Evolutionary conservation across 164 flowering plant species (phyloP), one percentile per base, ranked within the genome.

Genomic region (Brasenia schreberi): DNA sequence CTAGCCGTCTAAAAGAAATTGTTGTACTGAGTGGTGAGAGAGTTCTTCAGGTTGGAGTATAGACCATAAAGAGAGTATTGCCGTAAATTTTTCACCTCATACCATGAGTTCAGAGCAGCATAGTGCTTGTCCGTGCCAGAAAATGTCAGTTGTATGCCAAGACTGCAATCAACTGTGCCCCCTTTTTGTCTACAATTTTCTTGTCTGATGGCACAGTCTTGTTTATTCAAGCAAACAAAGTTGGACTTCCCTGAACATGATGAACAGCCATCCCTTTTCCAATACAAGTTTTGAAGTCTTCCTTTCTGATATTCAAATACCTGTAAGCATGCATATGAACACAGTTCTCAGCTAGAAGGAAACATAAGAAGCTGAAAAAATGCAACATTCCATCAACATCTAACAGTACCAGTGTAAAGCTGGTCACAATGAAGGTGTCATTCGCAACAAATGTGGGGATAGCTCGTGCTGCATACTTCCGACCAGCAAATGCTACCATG

Each of bases 401-500:
- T 7, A 17, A 60, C 6, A 7, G 16, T 85, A 94, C 99, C 76
- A 91, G 87, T 62, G 99, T 94, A 72, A 89, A 88, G 74, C 99
- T 91, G 70, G 96, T 91, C 17, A 94, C 86, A 12, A 78, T 87
- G 73, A 67, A 85, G 56, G 92, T 74, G 59, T 66, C 17, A 68
- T 91, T 87, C 64, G 97, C 94, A 77, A 89, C 96, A 75, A 94
- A 91, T 61, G 88, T 85, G 70, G 90, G 83, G 2, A 44, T 69
- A 43, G 99, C 91, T 68, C 92, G 79, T 43, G 99, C 99, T 69
- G 99, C 99, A 76, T 91, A 94, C 70, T 87, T 91, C 62, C 87
- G 77, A 45, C 99, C 99, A 19, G 99, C 97, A 87, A 94, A 94
- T 73, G 97, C 99, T 19, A 91, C 99, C 99, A 94, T 92, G 77